Evolutionary conservation across 192 early-diverging fungal species (phyloP).

Genomic region (Backusella psychrophila): DNA sequence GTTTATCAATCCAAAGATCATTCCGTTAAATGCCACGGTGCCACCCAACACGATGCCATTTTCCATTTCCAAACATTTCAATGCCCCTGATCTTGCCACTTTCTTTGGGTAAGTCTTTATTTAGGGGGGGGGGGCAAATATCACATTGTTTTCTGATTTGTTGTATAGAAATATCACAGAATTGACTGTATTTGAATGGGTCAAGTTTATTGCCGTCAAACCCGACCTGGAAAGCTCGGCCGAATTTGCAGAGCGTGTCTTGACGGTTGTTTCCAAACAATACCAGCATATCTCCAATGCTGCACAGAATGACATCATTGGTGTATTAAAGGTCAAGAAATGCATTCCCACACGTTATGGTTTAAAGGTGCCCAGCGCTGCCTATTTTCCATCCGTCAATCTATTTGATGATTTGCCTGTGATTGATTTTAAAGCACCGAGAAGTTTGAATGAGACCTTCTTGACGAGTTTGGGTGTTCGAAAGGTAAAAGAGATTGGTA

Average conservation of each 20-base stretch:
- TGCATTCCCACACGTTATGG: slow-evolving; percentile 77
- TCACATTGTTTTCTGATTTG: no score
- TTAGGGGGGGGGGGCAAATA: no score
- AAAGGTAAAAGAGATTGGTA: slow-evolving; percentile 40
- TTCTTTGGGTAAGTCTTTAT: slow-evolving; percentile 39
- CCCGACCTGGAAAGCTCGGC: slow-evolving; percentile 49
- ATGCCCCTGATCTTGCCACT: slow-evolving; percentile 50
- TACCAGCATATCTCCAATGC: slow-evolving; percentile 34
- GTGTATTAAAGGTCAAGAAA: slow-evolving; percentile 36
- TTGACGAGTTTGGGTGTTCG: slow-evolving; percentile 73
- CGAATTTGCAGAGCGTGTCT: slow-evolving; percentile 65
- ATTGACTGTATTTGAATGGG: slow-evolving; percentile 64
- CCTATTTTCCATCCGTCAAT: slow-evolving; percentile 78
- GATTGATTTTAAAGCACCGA: slow-evolving; percentile 53
- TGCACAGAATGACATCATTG: slow-evolving; percentile 30
- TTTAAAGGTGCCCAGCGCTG: slow-evolving; percentile 60
- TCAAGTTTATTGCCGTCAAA: slow-evolving; percentile 43
- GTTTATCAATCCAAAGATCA: slow-evolving; percentile 65
- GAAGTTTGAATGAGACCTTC: slow-evolving; percentile 52
- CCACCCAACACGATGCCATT: slow-evolving; percentile 62
- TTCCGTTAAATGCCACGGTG: slow-evolving; percentile 59
- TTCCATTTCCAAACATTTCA: slow-evolving; percentile 63
- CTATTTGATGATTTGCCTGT: slow-evolving; percentile 84
- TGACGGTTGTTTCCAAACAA: slow-evolving; percentile 52
- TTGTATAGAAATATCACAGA: slow-evolving; percentile 41